Percentiles rank a stretch among this genome's conserved stretches.
These are phyloP conservation scores for Suillus subaureus DNA, from an alignment of 768 basidiomycete genomes.

Conservation along the genomic window DNA sequence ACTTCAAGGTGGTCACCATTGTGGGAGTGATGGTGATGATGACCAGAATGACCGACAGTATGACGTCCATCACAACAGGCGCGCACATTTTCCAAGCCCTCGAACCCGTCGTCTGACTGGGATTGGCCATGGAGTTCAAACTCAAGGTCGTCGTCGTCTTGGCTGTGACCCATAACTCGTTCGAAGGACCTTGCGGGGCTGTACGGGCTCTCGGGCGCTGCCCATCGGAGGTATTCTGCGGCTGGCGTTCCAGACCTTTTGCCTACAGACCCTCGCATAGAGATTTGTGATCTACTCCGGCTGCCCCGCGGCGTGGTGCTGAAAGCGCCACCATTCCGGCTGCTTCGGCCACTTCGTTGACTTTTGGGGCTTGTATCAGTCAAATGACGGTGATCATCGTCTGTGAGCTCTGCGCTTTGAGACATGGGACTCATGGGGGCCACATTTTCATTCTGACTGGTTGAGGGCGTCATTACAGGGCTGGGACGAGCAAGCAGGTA, in stretches of 20 bases:
- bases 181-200: conserved; percentile 75
- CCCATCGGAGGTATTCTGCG: conserved; percentile 85
- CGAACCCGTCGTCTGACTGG: conserved; percentile 77
- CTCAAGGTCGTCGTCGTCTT: conserved; percentile 68
- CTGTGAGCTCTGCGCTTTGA: conserved; percentile 42
- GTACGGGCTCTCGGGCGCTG: conserved; percentile 71
- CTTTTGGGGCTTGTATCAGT: conserved; percentile 69
- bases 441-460: conserved; percentile 31
- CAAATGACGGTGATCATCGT: conserved; percentile 52
- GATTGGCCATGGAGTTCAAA: conserved; percentile 82
- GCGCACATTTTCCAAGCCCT: conserved; percentile 93
- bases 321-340: conserved; percentile 62
- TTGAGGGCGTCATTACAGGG: conserved; percentile 26
- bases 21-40: conserved; percentile 57
- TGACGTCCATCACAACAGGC: conserved; percentile 89
- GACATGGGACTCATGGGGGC: conserved; percentile 54
- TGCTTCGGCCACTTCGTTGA: conserved; percentile 68
- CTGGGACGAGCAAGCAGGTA: conserved; percentile 84
- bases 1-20: conserved; percentile 56
- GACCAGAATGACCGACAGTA: conserved; percentile 70
- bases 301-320: conserved; percentile 77
- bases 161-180: conserved; percentile 41
- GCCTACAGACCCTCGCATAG: conserved; percentile 67
- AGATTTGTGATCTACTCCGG: conserved; percentile 79
- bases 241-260: conserved; percentile 93